Percentiles rank a stretch among this genome's conserved stretches.
phyloP scores from a whole-genome alignment of 2,329 filamentous ascomycete species.

The Elsinoe arachidis region DNA sequence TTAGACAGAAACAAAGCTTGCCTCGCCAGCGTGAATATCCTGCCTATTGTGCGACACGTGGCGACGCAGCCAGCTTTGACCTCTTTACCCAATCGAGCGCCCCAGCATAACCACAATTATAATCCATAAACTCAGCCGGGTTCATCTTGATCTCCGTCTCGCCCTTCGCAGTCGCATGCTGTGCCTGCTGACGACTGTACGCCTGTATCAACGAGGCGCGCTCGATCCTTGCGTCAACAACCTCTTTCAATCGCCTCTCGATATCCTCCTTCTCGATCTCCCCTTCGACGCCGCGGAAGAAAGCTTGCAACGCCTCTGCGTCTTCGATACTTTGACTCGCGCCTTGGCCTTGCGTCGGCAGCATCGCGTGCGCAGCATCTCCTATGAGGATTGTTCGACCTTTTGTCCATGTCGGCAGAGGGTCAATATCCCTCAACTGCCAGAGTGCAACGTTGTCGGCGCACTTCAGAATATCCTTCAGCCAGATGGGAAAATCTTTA shows the following conservation, averaged over 20 bases:
- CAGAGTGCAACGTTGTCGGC: slow-evolving; percentile 34
- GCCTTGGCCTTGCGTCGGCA: slow-evolving; percentile 38
- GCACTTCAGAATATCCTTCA: slow-evolving; percentile 26
- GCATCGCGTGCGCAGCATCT: slow-evolving; percentile 32
- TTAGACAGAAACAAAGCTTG: too few relatives aligned
- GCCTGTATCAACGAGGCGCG: slow-evolving; percentile 35
- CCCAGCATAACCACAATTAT: slow-evolving; percentile 32
- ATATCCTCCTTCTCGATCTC: slow-evolving; percentile 20
- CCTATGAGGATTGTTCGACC: slow-evolving; percentile 24
- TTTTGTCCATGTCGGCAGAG: slow-evolving; percentile 30
- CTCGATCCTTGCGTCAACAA: slow-evolving; percentile 28
- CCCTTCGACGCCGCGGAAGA: slow-evolving; percentile 20
- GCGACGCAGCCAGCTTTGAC: neutral
- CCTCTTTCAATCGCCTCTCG: slow-evolving; percentile 17
- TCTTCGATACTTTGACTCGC: slow-evolving; percentile 37
- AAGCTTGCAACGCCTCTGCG: slow-evolving; percentile 29
- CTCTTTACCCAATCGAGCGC: slow-evolving; percentile 27
- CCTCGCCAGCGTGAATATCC: neutral
- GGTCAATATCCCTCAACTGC: slow-evolving; percentile 39
- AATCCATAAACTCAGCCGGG: slow-evolving; percentile 36
- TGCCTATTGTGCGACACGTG: neutral
- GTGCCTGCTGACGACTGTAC: slow-evolving; percentile 37
- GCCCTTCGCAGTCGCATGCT: slow-evolving; percentile 29
- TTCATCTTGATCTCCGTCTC: slow-evolving; percentile 29
- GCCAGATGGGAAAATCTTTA: slow-evolving; percentile 36